These are phyloP conservation scores for Magnusiomyces ingens DNA, from an alignment of 1,139 yeast genomes.

Conservation along the genomic window DNA sequence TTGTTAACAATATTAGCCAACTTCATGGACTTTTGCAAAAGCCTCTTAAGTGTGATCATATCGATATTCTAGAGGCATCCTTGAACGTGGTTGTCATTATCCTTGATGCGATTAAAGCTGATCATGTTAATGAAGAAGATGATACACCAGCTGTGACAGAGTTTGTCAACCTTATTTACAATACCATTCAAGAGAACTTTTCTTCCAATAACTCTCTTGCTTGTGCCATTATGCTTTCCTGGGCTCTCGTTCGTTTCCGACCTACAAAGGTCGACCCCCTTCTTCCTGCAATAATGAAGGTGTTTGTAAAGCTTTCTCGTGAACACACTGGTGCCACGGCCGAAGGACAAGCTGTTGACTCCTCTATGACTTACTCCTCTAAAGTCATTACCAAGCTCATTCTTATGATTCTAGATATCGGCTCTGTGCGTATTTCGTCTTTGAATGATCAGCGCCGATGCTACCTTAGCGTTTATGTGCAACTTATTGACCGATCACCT, in stretches of 20 bases:
- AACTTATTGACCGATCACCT: constrained; percentile 80
- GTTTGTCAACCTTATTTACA: constrained; percentile 55
- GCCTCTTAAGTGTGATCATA: constrained; percentile 75
- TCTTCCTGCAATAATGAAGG: constrained; percentile 71
- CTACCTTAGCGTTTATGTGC: constrained; percentile 78
- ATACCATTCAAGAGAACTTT: constrained; percentile 77
- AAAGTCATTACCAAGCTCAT: constrained; percentile 69
- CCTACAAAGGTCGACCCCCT: constrained; percentile 59
- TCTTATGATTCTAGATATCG: constrained; percentile 68
- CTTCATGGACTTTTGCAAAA: constrained; percentile 73
- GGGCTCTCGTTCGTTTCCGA: constrained; percentile 70
- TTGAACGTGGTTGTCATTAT: constrained; percentile 68
- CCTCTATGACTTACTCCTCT: constrained; percentile 45
- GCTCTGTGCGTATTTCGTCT: constrained; percentile 72
- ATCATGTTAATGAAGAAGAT: constrained; percentile 40
- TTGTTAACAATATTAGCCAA: constrained; percentile 57
- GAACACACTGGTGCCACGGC: constrained; percentile 53
- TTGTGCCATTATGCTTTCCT: constrained; percentile 82
- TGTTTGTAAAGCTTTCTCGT: constrained; percentile 80
- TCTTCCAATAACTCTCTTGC: constrained; percentile 77
- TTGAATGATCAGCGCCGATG: constrained; percentile 91
- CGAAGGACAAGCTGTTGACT: constrained; percentile 7
- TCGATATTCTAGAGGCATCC: constrained; percentile 69
- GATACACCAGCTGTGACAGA: constrained; percentile 52
- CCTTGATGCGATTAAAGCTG: constrained; percentile 34